phyloP scores from a whole-genome alignment of 2,329 filamentous ascomycete species.

The Botryotinia globosa region DNA sequence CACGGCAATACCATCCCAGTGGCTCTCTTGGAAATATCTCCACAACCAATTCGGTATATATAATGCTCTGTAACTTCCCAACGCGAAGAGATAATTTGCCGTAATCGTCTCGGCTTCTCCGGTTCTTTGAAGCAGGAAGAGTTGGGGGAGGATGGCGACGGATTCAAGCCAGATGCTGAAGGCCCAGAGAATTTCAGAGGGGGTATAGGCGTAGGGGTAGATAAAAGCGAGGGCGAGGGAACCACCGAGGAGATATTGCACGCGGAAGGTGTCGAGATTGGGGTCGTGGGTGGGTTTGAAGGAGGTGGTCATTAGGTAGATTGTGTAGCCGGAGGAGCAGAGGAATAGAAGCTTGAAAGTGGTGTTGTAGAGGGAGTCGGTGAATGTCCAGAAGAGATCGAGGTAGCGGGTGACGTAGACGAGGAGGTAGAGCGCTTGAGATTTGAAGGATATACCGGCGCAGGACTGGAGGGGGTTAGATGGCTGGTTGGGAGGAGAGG shows the following conservation, averaged over 20 bases:
- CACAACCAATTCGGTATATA: slow-evolving; percentile 99
- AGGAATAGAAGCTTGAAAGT: slow-evolving; percentile 97
- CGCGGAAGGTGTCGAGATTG: slow-evolving; percentile 94
- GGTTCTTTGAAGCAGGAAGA: slow-evolving; percentile 97
- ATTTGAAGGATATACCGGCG: slow-evolving; percentile 97
- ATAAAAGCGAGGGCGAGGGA: slow-evolving; percentile 75
- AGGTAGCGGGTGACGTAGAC: slow-evolving; percentile 95
- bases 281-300: slow-evolving; percentile 98
- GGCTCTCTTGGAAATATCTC: slow-evolving; percentile 75
- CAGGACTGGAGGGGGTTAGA: slow-evolving; percentile 45
- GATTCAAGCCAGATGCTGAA: slow-evolving; percentile 98
- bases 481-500: slow-evolving; percentile 16
- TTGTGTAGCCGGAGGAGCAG: slow-evolving; percentile 81
- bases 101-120: slow-evolving; percentile 99
- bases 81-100: slow-evolving; percentile 92
- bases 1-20: slow-evolving; percentile 84
- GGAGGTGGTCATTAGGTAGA: slow-evolving; percentile 96
- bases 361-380: slow-evolving; percentile 75
- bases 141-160: slow-evolving; percentile 92
- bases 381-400: slow-evolving; percentile 83
- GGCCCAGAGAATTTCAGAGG: slow-evolving; percentile 88
- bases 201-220: slow-evolving; percentile 80
- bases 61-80: slow-evolving; percentile 85
- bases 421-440: slow-evolving; percentile 88
- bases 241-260: slow-evolving; percentile 86